Evolutionary conservation across 2,329 filamentous ascomycete genomes (phyloP).

Genomic region (Colletotrichum godetiae): DNA sequence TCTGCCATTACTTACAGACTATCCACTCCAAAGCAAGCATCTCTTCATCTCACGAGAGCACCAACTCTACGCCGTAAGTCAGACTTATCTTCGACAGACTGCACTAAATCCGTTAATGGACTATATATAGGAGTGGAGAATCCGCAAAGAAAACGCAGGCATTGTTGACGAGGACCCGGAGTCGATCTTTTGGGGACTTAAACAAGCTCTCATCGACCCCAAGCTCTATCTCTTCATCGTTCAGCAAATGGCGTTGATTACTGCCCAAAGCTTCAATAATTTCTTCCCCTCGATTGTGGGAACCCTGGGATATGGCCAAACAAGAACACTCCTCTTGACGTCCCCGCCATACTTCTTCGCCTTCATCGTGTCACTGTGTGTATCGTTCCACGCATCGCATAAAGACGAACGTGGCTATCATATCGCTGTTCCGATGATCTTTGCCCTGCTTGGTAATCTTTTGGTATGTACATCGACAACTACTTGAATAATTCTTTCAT

Average conservation of each 20-base stretch:
- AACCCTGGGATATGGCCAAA: slow-evolving; percentile 64
- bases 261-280: slow-evolving; percentile 47
- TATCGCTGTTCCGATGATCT: slow-evolving; percentile 59
- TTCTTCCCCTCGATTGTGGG: slow-evolving; percentile 63
- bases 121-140: slow-evolving; percentile 16
- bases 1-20: slow-evolving; percentile 39
- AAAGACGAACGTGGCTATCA: slow-evolving; percentile 72
- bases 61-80: slow-evolving; percentile 20
- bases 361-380: slow-evolving; percentile 65
- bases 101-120: neutral
- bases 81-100: neutral
- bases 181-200: slow-evolving; percentile 25
- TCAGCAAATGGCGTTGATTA: slow-evolving; percentile 39
- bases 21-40: slow-evolving; percentile 31
- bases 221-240: slow-evolving; percentile 37
- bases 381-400: slow-evolving; percentile 71
- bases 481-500: neutral
- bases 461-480: neutral
- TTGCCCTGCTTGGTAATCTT: slow-evolving; percentile 51
- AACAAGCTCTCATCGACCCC: slow-evolving; percentile 10
- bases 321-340: slow-evolving; percentile 65
- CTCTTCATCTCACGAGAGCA: slow-evolving; percentile 16
- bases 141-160: slow-evolving; percentile 25
- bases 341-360: slow-evolving; percentile 67
- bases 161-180: slow-evolving; percentile 19